Evolutionary conservation across 768 basidiomycete species (phyloP).

Genomic region (Sutorius australiensis): DNA sequence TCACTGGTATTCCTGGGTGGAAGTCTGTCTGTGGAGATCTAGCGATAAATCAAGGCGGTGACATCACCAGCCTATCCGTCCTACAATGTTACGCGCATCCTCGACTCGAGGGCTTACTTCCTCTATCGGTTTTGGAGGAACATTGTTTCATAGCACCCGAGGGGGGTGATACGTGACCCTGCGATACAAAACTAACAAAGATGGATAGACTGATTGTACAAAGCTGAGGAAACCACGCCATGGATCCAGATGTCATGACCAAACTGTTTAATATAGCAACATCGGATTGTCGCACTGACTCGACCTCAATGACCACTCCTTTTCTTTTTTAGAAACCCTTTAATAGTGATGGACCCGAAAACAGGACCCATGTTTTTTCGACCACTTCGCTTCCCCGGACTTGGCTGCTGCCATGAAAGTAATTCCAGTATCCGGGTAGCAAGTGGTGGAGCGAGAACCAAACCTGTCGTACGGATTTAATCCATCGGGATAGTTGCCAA

Average conservation of each 20-base stretch:
- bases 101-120: too few relatives aligned
- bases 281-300: too few relatives aligned
- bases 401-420: constrained; percentile 19
- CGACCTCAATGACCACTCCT: too few relatives aligned
- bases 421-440: constrained; percentile 37
- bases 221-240: not conserved
- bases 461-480: constrained; percentile 13
- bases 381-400: constrained; percentile 17
- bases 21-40: too few relatives aligned
- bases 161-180: not conserved
- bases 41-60: too few relatives aligned
- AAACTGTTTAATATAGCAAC: not conserved
- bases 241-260: not conserved
- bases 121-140: too few relatives aligned
- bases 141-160: not conserved
- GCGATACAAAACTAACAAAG: not conserved
- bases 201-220: not conserved
- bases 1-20: too few relatives aligned
- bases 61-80: too few relatives aligned
- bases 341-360: constrained; percentile 11
- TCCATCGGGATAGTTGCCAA: not conserved
- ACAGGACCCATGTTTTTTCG: constrained; percentile 17
- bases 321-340: constrained; percentile 1
- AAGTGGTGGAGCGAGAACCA: constrained; percentile 36
- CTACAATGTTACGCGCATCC: too few relatives aligned